Conservation (phyloP, 768 basidiomycete species). For the Suillus variegatus region DNA sequence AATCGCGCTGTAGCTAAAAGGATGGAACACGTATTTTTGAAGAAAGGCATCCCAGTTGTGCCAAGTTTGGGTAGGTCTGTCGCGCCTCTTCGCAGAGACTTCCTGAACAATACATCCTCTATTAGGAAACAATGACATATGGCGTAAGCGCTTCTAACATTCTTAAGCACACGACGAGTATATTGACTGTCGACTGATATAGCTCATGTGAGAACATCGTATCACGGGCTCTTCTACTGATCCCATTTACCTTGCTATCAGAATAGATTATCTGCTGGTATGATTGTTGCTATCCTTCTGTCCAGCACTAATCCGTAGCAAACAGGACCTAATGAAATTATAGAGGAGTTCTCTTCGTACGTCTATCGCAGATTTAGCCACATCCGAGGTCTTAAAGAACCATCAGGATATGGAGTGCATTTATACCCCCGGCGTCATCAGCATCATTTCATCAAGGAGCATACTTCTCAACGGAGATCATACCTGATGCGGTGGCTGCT, state of each 20-base stretch:
- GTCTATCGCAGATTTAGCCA: slow-evolving; percentile 22
- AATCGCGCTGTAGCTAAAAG: slow-evolving; percentile 68
- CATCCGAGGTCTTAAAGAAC: slow-evolving; percentile 10
- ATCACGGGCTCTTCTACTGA: slow-evolving; percentile 8
- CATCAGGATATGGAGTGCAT: slow-evolving; percentile 72
- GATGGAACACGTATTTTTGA: slow-evolving; percentile 72
- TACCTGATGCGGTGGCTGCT: slow-evolving; percentile 71
- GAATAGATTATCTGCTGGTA: slow-evolving; percentile 70
- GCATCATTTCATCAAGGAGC: slow-evolving; percentile 86
- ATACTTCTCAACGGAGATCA: slow-evolving; percentile 78
- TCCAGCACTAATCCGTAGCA: slow-evolving; percentile 9
- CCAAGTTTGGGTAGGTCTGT: slow-evolving; percentile 66
- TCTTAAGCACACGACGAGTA: slow-evolving; percentile 12
- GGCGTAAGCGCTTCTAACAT: slow-evolving; percentile 56
- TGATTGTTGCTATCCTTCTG: slow-evolving; percentile 10
- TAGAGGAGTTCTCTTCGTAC: slow-evolving; percentile 67
- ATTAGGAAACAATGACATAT: slow-evolving; percentile 88
- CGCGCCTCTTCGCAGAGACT: not conserved
- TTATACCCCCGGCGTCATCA: slow-evolving; percentile 76
- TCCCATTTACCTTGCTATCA: slow-evolving; percentile 23
- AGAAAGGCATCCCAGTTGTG: slow-evolving; percentile 71
- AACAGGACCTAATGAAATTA: slow-evolving; percentile 66
- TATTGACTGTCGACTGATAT: slow-evolving; percentile 18
- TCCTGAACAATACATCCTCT: slow-evolving; percentile 1
- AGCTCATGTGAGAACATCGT: slow-evolving; percentile 55